Evolutionary conservation across 2,329 filamentous ascomycete genomes (phyloP).

Genomic region (Colletotrichum falcatum): DNA sequence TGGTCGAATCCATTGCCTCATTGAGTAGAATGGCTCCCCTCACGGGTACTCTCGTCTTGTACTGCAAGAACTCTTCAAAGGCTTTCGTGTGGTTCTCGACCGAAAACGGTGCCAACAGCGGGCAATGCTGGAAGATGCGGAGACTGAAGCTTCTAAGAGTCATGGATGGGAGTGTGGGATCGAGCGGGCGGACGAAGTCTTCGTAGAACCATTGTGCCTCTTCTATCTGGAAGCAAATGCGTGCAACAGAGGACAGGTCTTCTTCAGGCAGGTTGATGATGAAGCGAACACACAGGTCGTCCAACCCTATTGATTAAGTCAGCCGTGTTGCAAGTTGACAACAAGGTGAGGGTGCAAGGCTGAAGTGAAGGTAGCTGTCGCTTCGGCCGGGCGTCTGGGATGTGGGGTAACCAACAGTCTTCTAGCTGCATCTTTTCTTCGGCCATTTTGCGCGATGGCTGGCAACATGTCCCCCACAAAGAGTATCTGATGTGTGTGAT

Average conservation of each 20-base stretch:
- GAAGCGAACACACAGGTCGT: slow-evolving; percentile 97
- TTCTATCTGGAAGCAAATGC: slow-evolving; percentile 98
- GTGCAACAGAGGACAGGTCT: slow-evolving; percentile 88
- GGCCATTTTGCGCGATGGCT: slow-evolving; percentile 71
- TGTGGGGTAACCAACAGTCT: slow-evolving; percentile 74
- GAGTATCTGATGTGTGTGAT: neutral
- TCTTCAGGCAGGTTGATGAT: slow-evolving; percentile 96
- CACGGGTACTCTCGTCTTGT: slow-evolving; percentile 95
- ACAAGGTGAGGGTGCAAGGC: slow-evolving; percentile 36
- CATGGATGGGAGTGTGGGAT: slow-evolving; percentile 87
- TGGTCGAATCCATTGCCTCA: slow-evolving; percentile 90
- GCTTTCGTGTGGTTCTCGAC: slow-evolving; percentile 82
- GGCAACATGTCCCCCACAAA: slow-evolving; percentile 30
- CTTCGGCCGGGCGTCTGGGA: neutral
- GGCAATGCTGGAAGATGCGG: slow-evolving; percentile 93
- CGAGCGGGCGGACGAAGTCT: slow-evolving; percentile 94
- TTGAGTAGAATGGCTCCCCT: slow-evolving; percentile 95
- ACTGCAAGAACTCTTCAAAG: slow-evolving; percentile 91
- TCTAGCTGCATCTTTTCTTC: slow-evolving; percentile 85
- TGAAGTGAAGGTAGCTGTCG: slow-evolving; percentile 3
- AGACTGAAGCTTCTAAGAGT: slow-evolving; percentile 87
- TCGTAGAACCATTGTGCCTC: slow-evolving; percentile 99
- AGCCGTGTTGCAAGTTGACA: slow-evolving; percentile 19
- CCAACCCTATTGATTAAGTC: slow-evolving; percentile 75
- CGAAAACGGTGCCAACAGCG: slow-evolving; percentile 84